phyloP scores from a whole-genome alignment of 2,329 filamentous ascomycete species.

The Ophiocordyceps robertsii region DNA sequence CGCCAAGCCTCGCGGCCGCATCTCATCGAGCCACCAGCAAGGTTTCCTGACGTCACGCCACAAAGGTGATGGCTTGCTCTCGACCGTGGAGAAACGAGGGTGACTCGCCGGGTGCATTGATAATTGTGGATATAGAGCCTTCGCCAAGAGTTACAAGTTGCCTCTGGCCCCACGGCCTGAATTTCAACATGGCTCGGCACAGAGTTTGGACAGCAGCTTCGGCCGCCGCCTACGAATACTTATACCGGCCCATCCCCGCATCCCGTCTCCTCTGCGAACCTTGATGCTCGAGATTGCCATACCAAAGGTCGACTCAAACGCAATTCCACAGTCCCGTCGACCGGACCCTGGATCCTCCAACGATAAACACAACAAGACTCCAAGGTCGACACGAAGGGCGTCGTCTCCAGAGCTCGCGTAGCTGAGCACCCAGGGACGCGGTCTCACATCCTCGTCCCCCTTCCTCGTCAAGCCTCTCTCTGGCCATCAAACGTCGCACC shows the following conservation, averaged over 20 bases:
- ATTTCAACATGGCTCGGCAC: not conserved
- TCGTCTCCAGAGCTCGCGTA: too few species aligned
- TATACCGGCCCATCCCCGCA: not conserved
- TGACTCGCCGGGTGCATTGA: not conserved
- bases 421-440: too few species aligned
- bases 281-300: not conserved
- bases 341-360: too few species aligned
- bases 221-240: not conserved
- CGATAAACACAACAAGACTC: too few species aligned
- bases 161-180: not conserved
- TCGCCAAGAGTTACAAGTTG: not conserved
- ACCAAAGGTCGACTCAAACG: too few species aligned
- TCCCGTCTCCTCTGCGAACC: not conserved
- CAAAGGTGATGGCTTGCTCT: too few species aligned
- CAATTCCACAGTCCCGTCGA: too few species aligned
- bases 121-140: not conserved
- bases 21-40: too few species aligned
- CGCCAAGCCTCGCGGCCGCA: too few species aligned
- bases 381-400: too few species aligned
- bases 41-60: too few species aligned
- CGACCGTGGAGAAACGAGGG: too few species aligned
- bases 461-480: slow-evolving; percentile 2
- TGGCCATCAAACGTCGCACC: not conserved
- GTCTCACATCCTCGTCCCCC: not conserved
- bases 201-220: not conserved